Conservation (phyloP, 805 yeast genomes). For the Zygotorulaspora sp. region DNA sequence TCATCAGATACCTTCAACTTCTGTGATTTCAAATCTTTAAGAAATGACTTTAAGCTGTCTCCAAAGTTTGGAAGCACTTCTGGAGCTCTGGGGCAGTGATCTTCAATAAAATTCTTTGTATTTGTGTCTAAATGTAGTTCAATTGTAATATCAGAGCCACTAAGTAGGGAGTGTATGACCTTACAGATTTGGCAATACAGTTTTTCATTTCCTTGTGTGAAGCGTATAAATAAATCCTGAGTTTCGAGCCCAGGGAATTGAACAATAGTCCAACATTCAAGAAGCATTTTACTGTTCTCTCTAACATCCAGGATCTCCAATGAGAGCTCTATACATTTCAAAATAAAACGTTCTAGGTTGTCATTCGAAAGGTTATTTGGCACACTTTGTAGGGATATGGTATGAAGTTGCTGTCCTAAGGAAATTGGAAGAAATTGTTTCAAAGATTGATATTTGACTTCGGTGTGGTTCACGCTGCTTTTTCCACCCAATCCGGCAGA, state of each 20-base stretch:
- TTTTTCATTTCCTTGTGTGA: conserved; percentile 7
- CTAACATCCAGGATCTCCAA: conserved; percentile 4
- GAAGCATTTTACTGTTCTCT: conserved; percentile 2
- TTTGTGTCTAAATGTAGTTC: conserved; percentile 21
- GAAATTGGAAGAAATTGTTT: conserved; percentile 29
- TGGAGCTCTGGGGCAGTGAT: conserved; percentile 4
- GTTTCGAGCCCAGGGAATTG: conserved; percentile 14
- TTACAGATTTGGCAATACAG: conserved; percentile 6
- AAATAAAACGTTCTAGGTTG: conserved; percentile 15
- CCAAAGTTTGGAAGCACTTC: conserved; percentile 4
- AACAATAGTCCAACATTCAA: conserved; percentile 18
- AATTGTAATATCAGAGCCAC: conserved; percentile 1
- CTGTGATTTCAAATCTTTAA: conserved; percentile 1
- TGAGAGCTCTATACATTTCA: conserved; percentile 2
- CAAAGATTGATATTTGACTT: conserved; percentile 13
- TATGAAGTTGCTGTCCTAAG: conserved; percentile 25
- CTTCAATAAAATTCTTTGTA: conserved; percentile 17
- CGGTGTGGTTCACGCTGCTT: not conserved
- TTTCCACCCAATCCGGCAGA: not conserved
- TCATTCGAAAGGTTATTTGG: conserved; percentile 13
- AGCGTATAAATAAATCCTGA: conserved; percentile 21
- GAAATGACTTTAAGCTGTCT: not conserved
- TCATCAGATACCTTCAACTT: conserved; percentile 3
- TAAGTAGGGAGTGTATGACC: conserved; percentile 4
- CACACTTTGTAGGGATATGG: conserved; percentile 20